phyloP scores from a whole-genome alignment of 2,329 filamentous ascomycete species.

The Beauveria australis region DNA sequence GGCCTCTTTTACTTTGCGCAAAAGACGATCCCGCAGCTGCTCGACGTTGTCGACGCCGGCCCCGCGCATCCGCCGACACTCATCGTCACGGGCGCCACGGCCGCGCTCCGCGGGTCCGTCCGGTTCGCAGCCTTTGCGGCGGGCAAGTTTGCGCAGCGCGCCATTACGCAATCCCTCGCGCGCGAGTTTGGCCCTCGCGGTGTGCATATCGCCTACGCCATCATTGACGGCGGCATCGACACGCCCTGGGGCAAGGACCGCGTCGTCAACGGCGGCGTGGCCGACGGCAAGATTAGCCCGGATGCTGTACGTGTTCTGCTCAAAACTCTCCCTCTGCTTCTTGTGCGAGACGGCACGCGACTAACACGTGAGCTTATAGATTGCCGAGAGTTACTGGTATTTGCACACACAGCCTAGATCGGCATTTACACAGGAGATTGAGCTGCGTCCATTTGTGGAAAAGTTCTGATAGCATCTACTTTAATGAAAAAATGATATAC shows the following conservation, averaged over 20 bases:
- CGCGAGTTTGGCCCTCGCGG: conserved; percentile 79
- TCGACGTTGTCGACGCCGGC: conserved; percentile 47
- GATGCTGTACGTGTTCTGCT: conserved; percentile 53
- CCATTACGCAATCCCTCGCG: conserved; percentile 65
- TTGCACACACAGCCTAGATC: conserved; percentile 73
- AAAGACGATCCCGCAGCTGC: conserved; percentile 59
- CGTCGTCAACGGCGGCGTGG: conserved; percentile 34
- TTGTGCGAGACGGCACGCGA: neutral
- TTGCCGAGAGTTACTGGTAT: conserved; percentile 81
- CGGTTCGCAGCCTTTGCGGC: conserved; percentile 64
- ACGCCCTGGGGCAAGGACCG: conserved; percentile 59
- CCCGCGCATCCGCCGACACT: conserved; percentile 62
- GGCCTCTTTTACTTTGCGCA: conserved; percentile 75
- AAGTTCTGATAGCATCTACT: conserved; percentile 53
- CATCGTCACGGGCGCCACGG: conserved; percentile 82
- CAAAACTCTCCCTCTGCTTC: neutral
- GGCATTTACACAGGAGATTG: conserved; percentile 74
- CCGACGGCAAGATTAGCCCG: conserved; percentile 60
- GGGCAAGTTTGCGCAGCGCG: conserved; percentile 72
- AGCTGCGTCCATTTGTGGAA: conserved; percentile 72
- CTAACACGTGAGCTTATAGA: conserved; percentile 38
- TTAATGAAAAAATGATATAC: neutral
- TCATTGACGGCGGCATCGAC: conserved; percentile 82
- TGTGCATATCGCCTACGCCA: conserved; percentile 72
- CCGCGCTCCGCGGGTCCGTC: conserved; percentile 64